Conservation (phyloP, 768 basidiomycete genomes). For the Rickenella mellea region DNA sequence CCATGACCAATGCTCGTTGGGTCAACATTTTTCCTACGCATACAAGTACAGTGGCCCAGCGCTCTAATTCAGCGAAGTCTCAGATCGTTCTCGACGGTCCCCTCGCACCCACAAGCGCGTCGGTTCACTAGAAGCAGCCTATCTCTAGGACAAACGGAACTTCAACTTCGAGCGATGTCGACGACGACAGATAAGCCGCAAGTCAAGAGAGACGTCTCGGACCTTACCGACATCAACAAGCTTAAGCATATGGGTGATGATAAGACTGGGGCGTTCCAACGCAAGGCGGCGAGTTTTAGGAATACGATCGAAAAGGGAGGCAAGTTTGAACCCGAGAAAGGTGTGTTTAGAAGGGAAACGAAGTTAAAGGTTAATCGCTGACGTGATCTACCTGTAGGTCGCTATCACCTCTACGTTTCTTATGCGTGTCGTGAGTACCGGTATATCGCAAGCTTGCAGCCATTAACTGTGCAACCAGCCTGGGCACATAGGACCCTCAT, state of each 20-base stretch:
- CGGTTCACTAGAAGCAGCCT: no score
- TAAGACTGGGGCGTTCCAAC: constrained; percentile 67
- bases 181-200: no score
- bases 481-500: constrained; percentile 94
- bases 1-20: no score
- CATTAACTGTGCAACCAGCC: constrained; percentile 31
- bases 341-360: constrained; percentile 22
- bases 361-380: not conserved
- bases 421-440: constrained; percentile 66
- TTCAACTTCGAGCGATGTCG: no score
- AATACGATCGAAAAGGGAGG: constrained; percentile 46
- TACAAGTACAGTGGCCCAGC: no score
- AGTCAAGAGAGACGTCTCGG: no score
- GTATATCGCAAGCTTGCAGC: not conserved
- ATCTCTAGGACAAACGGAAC: no score
- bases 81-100: no score
- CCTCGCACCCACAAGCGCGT: no score
- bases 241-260: constrained; percentile 43
- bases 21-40: no score
- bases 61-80: no score
- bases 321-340: constrained; percentile 65
- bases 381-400: constrained; percentile 35
- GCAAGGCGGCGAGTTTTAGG: constrained; percentile 44
- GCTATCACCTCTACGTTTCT: constrained; percentile 89
- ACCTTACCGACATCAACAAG: constrained; percentile 50